phyloP scores from a whole-genome alignment of 2,329 filamentous ascomycete genomes.

The Bipolaris gigantea region DNA sequence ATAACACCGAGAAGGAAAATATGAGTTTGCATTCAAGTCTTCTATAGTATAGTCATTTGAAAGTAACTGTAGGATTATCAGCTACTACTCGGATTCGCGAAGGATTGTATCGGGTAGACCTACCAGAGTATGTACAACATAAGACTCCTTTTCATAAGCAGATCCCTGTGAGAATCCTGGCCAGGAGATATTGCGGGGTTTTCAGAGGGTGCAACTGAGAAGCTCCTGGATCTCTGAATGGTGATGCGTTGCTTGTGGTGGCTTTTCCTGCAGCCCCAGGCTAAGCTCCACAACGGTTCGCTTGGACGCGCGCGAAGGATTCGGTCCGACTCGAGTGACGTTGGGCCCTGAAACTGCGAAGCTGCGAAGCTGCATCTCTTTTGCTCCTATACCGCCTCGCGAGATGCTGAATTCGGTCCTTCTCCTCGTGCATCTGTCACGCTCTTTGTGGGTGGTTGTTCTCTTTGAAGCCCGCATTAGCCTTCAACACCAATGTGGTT shows the following conservation, averaged over 20 bases:
- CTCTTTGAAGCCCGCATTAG: constrained; percentile 1
- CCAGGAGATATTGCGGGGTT: neutral
- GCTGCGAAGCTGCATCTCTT: neutral
- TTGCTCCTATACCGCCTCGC: neutral
- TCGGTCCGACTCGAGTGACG: constrained; percentile 10
- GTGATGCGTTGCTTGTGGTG: neutral
- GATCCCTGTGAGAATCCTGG: no score
- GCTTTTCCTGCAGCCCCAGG: neutral
- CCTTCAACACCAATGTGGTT: neutral
- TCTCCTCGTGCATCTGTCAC: neutral
- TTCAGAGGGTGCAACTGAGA: neutral
- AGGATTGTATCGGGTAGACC: neutral
- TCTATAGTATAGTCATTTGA: neutral
- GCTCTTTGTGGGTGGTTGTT: neutral
- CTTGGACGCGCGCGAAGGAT: neutral
- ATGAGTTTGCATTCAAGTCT: neutral
- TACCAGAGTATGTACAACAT: neutral
- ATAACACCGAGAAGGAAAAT: neutral
- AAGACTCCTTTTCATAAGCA: neutral
- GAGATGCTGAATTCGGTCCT: neutral
- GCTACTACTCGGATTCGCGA: neutral
- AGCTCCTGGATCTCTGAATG: neutral
- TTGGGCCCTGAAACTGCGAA: neutral
- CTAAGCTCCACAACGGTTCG: constrained; percentile 1
- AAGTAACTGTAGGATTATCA: constrained; percentile 9